These are phyloP conservation scores for Skeletonema marinoi DNA, from an alignment of 108 stramenopile species.

Conservation along the genomic window DNA sequence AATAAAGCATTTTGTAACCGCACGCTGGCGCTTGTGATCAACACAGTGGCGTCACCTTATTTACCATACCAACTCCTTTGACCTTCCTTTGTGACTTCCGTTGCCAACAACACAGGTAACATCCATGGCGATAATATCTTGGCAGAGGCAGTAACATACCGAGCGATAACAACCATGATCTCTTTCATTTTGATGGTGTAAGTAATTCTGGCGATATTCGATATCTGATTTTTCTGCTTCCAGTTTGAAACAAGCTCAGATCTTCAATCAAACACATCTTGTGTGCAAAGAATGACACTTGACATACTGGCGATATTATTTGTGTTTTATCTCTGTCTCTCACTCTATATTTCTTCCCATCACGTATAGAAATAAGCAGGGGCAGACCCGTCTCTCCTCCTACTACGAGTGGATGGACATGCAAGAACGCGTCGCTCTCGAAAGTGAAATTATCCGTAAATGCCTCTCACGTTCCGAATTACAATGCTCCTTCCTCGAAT, in stretches of 20 bases:
- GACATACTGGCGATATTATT: neutral
- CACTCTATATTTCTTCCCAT: neutral
- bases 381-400: slow-evolving; percentile 92
- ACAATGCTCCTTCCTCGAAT: slow-evolving; percentile 95
- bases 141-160: neutral
- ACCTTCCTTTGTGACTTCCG: no score
- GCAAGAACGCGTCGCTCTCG: slow-evolving; percentile 90
- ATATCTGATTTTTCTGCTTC: neutral
- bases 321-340: neutral
- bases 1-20: no score
- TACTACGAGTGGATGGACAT: slow-evolving; percentile 94
- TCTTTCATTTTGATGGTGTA: slow-evolving; percentile 15
- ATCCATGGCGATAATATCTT: neutral
- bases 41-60: no score
- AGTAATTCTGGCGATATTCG: neutral
- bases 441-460: slow-evolving; percentile 95
- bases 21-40: no score
- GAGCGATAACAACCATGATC: neutral
- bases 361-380: slow-evolving; percentile 84
- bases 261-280: neutral
- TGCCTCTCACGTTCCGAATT: slow-evolving; percentile 91
- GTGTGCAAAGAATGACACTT: neutral
- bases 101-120: neutral
- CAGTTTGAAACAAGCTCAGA: neutral
- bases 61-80: no score